phyloP scores from a whole-genome alignment of 495 filamentous ascomycete species.

The Endocarpon pusillum region DNA sequence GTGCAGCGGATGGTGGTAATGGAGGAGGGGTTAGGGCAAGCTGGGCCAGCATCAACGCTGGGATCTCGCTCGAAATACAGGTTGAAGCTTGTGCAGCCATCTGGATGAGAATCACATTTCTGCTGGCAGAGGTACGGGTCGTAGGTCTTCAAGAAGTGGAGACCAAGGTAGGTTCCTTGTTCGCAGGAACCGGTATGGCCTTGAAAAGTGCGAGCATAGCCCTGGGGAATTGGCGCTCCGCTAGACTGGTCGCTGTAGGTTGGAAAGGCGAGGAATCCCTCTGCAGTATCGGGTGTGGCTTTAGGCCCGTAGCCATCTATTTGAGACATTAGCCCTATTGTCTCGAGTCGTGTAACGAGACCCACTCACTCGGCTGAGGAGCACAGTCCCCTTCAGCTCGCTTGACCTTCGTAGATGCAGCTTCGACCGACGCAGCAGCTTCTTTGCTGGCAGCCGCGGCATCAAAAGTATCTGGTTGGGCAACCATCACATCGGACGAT shows the following conservation, averaged over 20 bases:
- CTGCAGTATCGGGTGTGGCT: conserved; percentile 15
- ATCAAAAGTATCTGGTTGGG: neutral
- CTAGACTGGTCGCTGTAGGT: conserved; percentile 4
- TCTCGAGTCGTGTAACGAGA: conserved; percentile 2
- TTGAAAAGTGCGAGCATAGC: conserved; percentile 23
- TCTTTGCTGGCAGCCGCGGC: conserved; percentile 1
- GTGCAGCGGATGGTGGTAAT: conserved; percentile 37
- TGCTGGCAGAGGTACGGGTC: conserved; percentile 21
- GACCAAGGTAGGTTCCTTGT: conserved; percentile 24
- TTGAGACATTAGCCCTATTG: no score
- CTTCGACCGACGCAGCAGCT: neutral
- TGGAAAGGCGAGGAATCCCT: conserved; percentile 13
- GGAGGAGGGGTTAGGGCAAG: conserved; percentile 25
- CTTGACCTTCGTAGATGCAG: neutral
- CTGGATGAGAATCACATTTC: conserved; percentile 11
- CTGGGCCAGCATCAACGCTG: conserved; percentile 14
- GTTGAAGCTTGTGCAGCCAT: conserved; percentile 26
- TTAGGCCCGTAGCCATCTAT: conserved; percentile 16
- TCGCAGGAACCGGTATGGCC: conserved; percentile 19
- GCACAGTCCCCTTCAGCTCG: neutral
- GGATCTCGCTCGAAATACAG: conserved; percentile 33
- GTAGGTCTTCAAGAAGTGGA: conserved; percentile 22
- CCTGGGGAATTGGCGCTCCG: conserved; percentile 17
- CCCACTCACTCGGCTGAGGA: conserved; percentile 1
- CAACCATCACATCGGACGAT: conserved; percentile 1